Conservation (phyloP, 2,329 filamentous ascomycete genomes). For the Xylariaceae sp. region DNA sequence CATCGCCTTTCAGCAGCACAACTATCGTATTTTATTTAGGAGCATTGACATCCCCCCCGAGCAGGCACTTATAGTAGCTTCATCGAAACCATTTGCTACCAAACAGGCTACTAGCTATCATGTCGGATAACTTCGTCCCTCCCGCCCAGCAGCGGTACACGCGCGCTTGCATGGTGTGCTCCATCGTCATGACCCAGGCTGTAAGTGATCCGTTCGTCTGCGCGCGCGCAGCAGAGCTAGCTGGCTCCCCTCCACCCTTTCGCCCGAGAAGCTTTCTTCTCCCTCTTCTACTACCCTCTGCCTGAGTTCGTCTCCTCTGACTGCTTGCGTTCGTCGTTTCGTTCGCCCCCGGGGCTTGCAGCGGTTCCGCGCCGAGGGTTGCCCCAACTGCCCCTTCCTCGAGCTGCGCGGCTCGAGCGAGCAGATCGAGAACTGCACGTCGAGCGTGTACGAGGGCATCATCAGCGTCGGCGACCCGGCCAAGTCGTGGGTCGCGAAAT, state of each 20-base stretch:
- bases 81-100: no score
- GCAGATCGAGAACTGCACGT: slow-evolving; percentile 85
- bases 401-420: slow-evolving; percentile 73
- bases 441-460: slow-evolving; percentile 89
- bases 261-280: background rate
- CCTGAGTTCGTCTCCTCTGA: slow-evolving; percentile 1
- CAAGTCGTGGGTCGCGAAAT: slow-evolving; percentile 90
- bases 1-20: no score
- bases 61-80: no score
- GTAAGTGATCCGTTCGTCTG: no score
- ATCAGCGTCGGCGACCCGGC: slow-evolving; percentile 78
- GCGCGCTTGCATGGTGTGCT: slow-evolving; percentile 98
- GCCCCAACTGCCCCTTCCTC: slow-evolving; percentile 94
- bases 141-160: slow-evolving; percentile 74
- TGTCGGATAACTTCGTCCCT: slow-evolving; percentile 58
- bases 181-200: slow-evolving; percentile 75
- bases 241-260: slow-evolving; percentile 7
- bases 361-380: slow-evolving; percentile 82
- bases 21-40: no score
- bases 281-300: slow-evolving; percentile 1
- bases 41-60: no score
- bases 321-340: background rate
- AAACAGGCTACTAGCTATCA: no score
- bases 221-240: no score
- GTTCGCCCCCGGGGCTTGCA: slow-evolving; percentile 26